phyloP scores from a whole-genome alignment of 208 protist genomes.

The Strigomonas galati region DNA sequence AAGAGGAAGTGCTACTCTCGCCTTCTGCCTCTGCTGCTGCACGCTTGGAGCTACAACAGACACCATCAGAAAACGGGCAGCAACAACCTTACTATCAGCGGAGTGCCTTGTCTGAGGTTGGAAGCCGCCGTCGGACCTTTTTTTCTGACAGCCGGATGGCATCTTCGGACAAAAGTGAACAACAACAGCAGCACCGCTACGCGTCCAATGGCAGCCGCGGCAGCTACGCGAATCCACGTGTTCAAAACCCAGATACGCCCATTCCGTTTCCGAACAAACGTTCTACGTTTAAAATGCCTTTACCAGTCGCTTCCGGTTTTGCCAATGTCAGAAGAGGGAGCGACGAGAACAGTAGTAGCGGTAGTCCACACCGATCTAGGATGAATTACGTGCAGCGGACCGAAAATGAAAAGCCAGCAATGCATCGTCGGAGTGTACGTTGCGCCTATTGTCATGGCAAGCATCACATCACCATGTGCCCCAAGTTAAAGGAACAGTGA shows the following conservation, averaged over 20 bases:
- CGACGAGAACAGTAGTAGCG: neutral
- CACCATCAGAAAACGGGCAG: no score
- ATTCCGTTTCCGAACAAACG: neutral
- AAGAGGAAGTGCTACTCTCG: slow-evolving; percentile 25
- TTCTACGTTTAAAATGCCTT: neutral
- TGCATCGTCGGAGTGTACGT: slow-evolving; percentile 58
- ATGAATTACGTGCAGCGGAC: slow-evolving; percentile 11
- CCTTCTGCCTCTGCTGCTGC: slow-evolving; percentile 18
- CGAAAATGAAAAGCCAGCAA: slow-evolving; percentile 42
- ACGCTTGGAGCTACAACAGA: slow-evolving; percentile 18
- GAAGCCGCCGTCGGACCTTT: neutral
- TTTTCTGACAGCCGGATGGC: neutral
- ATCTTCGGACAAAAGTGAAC: no score
- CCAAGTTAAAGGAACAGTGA: slow-evolving; percentile 26
- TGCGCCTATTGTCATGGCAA: slow-evolving; percentile 80
- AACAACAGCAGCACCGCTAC: no score
- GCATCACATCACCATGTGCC: slow-evolving; percentile 76
- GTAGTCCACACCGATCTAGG: no score
- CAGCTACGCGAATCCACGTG: no score
- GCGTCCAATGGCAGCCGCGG: no score
- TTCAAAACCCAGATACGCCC: neutral
- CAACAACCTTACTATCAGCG: no score
- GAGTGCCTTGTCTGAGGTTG: no score
- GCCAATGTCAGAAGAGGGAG: no score
- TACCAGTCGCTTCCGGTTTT: neutral